Evolutionary conservation across 352 stramenopile species (phyloP), one percentile per base, ranked within the genome.

Genomic region (Globisporangium alternatum): DNA sequence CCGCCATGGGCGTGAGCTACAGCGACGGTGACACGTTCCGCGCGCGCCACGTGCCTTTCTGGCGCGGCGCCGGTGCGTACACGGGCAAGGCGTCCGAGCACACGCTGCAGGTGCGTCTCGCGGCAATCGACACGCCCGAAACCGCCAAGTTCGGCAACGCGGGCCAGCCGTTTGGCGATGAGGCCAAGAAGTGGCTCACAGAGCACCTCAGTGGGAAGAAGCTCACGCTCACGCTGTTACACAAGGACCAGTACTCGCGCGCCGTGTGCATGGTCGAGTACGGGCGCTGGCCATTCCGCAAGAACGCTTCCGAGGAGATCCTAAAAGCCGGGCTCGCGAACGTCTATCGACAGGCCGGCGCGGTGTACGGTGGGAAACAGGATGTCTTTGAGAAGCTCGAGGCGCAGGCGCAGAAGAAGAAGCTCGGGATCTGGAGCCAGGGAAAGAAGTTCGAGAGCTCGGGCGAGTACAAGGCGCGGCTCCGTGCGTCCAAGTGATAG

Each of bases 21-120:
- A 91, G 81, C 25, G 88, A 96, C 59, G 88, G 88, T 8, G 88
- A 95, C 70, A 96, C 86, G 61, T 89, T 96, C 65, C 83, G 88
- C 62, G 81, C 75, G 59, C 81, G 85, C 12, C 80, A 94, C 70
- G 48, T 86, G 57, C 81, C 86, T 43, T 67, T 90, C 22, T 68
- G 75, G 47, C 67, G 82, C 39, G 65, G 78, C 6, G 65, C 62
- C 10, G 78, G 78, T 7, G 55, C 56, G 8, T 89, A 74, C 62
- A 68, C 71, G 39, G 77, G 82, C 62, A 93, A 91, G 49, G 51
- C 81, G 19, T 90, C 83, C 30, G 85, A 94, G 30, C 71, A 94
- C 72, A 95, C 88, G 54, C 69, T 96, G 56, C 83, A 94, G 71
- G 82, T 96, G 65, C 83, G 88, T 28, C 78, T 96, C 33, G 87